Base-by-base conservation (phyloP, 2,329 filamentous ascomycete genomes). In the Fusarium scirpi region DNA sequence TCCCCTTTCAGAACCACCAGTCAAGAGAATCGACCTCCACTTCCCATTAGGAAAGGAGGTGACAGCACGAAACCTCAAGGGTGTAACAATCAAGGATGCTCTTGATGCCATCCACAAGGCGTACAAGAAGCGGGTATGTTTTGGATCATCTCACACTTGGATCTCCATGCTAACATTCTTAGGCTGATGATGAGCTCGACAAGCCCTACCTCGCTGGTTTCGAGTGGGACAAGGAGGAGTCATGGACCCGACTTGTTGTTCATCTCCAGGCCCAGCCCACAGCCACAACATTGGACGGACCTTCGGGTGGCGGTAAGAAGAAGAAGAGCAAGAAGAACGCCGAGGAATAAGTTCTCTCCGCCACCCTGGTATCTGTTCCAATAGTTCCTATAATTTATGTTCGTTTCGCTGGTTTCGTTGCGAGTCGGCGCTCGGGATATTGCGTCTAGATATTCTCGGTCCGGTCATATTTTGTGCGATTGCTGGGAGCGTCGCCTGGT, bases 41-140 rank as follows among this genome's bases (percentile, higher is more conserved):
- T 97, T 97, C 86, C 93, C 93, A 18, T 85, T 97, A 56, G 95
- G 95, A 54, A 88, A 96, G 59, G 91, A 95, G 78, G 92, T 98
- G 73, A 93, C 92, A 32, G 95, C 94, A 78, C 89, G 95, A 78
- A 98, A 98, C 83, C 85, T 94, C 76, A 95, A 94, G 82, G 95
- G 95, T 60, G 94, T 98, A 74, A 98, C 95, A 61, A 95, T 98
- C 86, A 98, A 98, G 86, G 95, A 98, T 82, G 94, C 94, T 62
- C 80, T 97, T 80, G 94, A 98, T 81, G 95, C 94, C 77, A 98
- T 98, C 83, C 87, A 97, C 87, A 98, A 97, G 86, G 89, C 92
- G 75, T 97, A 93, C 87, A 97, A 97, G 89, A 98, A 98, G 90
- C 92, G 94, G 89, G 95, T 94, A 82, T 75, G 89, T 81, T 18